Conservation (phyloP, 78 protist genomes). For the Emiliania huxleyi region DNA sequence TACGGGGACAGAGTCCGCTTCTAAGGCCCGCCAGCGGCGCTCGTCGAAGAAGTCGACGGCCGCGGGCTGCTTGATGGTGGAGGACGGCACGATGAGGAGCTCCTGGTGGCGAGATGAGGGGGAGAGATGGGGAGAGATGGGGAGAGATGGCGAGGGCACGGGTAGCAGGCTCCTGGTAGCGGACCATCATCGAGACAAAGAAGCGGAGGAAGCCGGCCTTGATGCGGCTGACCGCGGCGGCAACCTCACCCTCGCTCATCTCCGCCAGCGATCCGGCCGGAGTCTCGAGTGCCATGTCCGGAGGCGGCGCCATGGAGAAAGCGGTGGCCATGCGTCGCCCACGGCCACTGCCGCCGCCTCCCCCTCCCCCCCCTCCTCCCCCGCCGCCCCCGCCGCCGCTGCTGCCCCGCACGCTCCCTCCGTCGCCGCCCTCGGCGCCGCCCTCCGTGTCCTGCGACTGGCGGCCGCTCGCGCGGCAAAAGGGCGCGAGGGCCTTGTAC, state of each 20-base stretch:
- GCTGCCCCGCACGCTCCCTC: neutral
- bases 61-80: neutral
- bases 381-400: neutral
- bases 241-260: neutral
- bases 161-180: too few relatives aligned
- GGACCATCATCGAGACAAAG: neutral
- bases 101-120: too few relatives aligned
- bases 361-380: neutral
- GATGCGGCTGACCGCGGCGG: neutral
- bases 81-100: neutral
- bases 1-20: too few relatives aligned
- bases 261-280: neutral
- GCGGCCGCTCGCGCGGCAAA: neutral
- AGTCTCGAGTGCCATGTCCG: neutral
- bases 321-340: neutral
- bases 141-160: too few relatives aligned
- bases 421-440: neutral
- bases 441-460: neutral
- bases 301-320: neutral
- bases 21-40: too few relatives aligned
- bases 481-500: neutral
- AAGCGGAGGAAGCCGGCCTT: neutral
- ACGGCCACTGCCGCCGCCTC: neutral
- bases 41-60: constrained; percentile 7
- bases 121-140: too few relatives aligned